phyloP scores from a whole-genome alignment of 768 basidiomycete species.

The Mrakia frigida region DNA sequence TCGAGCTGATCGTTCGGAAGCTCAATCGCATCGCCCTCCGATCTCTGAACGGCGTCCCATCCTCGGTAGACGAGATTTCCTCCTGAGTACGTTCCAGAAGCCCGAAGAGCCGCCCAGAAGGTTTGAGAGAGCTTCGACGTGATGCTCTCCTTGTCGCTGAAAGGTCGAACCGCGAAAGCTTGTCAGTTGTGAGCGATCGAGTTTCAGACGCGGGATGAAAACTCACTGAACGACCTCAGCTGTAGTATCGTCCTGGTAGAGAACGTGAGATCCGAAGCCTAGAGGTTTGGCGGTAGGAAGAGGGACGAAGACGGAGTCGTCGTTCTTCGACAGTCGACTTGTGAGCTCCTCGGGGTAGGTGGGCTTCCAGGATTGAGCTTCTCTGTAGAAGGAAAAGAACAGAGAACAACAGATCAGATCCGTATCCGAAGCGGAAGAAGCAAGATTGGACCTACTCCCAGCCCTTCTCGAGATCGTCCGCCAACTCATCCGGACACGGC shows the following conservation, averaged over 20 bases:
- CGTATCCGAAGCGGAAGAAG: background rate
- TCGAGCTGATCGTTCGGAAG: background rate
- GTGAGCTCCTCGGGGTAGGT: constrained; percentile 24
- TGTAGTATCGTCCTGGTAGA: constrained; percentile 26
- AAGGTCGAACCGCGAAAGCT: background rate
- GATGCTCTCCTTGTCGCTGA: constrained; percentile 24
- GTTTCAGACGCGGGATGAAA: no score
- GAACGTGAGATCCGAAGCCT: constrained; percentile 11
- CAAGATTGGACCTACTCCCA: constrained; percentile 15
- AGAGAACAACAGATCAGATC: background rate
- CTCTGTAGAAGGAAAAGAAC: background rate
- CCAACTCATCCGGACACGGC: constrained; percentile 21
- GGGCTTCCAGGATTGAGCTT: background rate
- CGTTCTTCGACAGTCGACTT: background rate
- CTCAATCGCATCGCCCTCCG: background rate
- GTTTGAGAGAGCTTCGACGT: constrained; percentile 20
- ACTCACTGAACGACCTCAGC: constrained; percentile 27
- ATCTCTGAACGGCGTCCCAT: background rate
- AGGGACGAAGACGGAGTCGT: constrained; percentile 22
- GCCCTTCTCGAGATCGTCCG: constrained; percentile 29
- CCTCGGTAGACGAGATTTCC: constrained; percentile 21
- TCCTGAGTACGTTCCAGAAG: constrained; percentile 19
- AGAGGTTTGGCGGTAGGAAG: constrained; percentile 10
- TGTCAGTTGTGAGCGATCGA: no score
- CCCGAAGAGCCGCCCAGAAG: constrained; percentile 24